Evolutionary conservation across 169 alveolate species (phyloP), one percentile per base, ranked within the genome.

Genomic region (Eimeria zaria): DNA sequence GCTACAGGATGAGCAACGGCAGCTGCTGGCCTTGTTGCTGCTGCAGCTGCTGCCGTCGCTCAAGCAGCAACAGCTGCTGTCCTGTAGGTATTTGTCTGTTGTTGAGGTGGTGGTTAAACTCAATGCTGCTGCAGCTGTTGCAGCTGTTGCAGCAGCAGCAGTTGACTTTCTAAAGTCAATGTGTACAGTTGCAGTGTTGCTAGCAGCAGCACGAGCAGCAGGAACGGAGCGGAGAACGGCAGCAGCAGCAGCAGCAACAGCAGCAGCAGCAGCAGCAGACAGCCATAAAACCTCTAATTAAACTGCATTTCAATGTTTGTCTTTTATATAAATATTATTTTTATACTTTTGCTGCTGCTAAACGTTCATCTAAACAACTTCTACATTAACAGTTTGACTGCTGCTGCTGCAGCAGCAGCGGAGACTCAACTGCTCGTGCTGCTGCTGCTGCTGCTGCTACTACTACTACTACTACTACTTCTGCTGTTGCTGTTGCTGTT

Each of bases 11-110:
- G n/a, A n/a, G n/a, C n/a, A n/a, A n/a, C n/a, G n/a, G n/a, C n/a
- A n/a, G n/a, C n/a, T n/a, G n/a, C n/a, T n/a, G n/a, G n/a, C n/a
- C n/a, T n/a, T 7, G 24, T 44, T n/a, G 41, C 46, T 69, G 80
- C 80, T 30, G 80, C 80, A 30, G 80, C 80, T 69, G 46, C 46
- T 69, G 80, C 30, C 20, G 80, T 11, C 20, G 69, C 69, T 60
- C 30, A 2, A 9, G 67, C n/a, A 58, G 67, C 67, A 58, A 27
- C n/a, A 0, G 69, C 69, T 60, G 69, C n/a, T 60, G 69, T n/a
- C 20, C 30, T n/a, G 58, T 51, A 12, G 12, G 18, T 51, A 8
- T 12, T 12, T 51, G 58, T 12, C 58, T 51, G 12, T 12, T 51
- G 12, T 12, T 51, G 58, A 12, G 58, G 58, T n/a, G 20, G 69